These are phyloP conservation scores for Leonotis leonurus DNA, from an alignment of 257 asterid genomes.

Conservation along the genomic window DNA sequence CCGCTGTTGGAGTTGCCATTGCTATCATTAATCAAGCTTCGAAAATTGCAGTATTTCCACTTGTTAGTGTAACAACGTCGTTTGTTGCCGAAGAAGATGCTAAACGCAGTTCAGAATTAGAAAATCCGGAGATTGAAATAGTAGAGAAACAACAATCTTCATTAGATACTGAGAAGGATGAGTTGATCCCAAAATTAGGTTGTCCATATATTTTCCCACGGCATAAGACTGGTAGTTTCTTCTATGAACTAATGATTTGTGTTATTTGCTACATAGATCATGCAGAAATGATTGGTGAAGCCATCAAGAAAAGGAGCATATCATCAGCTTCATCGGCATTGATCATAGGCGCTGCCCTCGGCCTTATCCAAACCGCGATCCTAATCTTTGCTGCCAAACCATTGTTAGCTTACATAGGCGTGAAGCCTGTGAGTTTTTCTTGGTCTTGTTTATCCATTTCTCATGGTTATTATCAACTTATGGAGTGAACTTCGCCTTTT, in stretches of 20 bases:
- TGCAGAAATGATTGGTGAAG: background rate
- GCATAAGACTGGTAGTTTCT: background rate
- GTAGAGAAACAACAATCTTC: slow-evolving; percentile 12
- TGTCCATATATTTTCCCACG: background rate
- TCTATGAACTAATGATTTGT: background rate
- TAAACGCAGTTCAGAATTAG: slow-evolving; percentile 7
- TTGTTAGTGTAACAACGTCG: slow-evolving; percentile 55
- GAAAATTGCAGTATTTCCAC: slow-evolving; percentile 54
- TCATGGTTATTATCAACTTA: background rate
- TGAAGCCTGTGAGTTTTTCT: slow-evolving; percentile 32
- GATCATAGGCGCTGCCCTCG: slow-evolving; percentile 39
- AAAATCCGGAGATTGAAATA: slow-evolving; percentile 25
- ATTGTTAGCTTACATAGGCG: slow-evolving; percentile 38
- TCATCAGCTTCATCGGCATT: slow-evolving; percentile 53
- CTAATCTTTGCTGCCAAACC: slow-evolving; percentile 43
- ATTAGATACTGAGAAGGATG: slow-evolving; percentile 22
- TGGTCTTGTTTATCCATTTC: background rate
- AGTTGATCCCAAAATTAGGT: slow-evolving; percentile 25
- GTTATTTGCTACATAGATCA: background rate
- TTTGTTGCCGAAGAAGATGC: slow-evolving; percentile 62
- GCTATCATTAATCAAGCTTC: slow-evolving; percentile 54
- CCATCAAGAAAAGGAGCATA: slow-evolving; percentile 21
- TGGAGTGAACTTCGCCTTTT: background rate
- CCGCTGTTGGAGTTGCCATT: slow-evolving; percentile 57
- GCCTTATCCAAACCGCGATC: slow-evolving; percentile 36